These are phyloP conservation scores for Elaeis oleifera DNA, from an alignment of 202 grass and related monocot species.

Conservation along the genomic window DNA sequence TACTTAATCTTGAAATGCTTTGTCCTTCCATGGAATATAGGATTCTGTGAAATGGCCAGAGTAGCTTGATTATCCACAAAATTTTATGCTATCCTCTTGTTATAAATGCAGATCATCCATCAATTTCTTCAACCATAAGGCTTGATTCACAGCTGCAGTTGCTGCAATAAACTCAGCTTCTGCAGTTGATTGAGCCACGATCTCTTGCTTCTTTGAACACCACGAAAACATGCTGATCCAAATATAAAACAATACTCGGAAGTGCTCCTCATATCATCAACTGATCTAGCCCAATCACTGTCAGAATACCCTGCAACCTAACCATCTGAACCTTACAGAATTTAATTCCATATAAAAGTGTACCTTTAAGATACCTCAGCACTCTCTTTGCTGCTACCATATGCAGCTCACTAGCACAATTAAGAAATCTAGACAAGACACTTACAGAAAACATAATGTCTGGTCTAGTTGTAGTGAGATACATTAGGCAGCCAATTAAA, in stretches of 20 bases:
- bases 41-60: slow-evolving; percentile 3
- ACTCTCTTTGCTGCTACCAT: slow-evolving; percentile 1
- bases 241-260: slow-evolving; percentile 1
- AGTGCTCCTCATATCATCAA: neutral
- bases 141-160: neutral
- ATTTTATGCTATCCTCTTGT: neutral
- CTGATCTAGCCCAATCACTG: slow-evolving; percentile 12
- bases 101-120: neutral
- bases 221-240: slow-evolving; percentile 5
- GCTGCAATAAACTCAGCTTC: slow-evolving; percentile 19
- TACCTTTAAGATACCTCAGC: neutral
- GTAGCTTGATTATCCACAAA: neutral
- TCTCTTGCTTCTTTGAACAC: slow-evolving; percentile 10
- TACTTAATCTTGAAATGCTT: slow-evolving; percentile 5
- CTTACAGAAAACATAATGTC: slow-evolving; percentile 14
- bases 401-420: neutral
- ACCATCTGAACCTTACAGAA: no score
- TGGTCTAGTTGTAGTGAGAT: neutral
- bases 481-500: slow-evolving; percentile 26
- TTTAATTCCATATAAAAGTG: no score
- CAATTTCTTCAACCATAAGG: slow-evolving; percentile 16
- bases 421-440: neutral
- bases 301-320: neutral
- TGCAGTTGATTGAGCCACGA: slow-evolving; percentile 1
- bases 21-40: slow-evolving; percentile 1